Percentiles rank a stretch among this genome's conserved stretches.
Evolutionary conservation across 176 grass and related monocot species (phyloP).

Genomic region (Aegilops bicornis): DNA sequence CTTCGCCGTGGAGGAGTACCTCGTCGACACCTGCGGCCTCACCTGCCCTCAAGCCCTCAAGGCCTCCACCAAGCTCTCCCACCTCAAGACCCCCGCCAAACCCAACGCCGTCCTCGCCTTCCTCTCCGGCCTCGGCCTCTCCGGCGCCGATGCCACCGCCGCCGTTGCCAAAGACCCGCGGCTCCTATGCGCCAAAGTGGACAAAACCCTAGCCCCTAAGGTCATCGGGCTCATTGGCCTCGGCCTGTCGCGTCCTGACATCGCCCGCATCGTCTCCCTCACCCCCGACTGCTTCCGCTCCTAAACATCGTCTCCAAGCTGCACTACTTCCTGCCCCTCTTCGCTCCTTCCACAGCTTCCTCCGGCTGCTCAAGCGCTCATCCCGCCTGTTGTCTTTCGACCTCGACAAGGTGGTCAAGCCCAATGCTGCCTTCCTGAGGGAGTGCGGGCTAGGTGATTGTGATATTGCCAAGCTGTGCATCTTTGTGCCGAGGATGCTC

Average conservation of each 20-base stretch:
- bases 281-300: not conserved
- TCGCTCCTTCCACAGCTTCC: not conserved
- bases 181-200: constrained; percentile 12
- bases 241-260: not conserved
- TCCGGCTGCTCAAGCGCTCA: not conserved
- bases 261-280: not conserved
- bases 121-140: constrained; percentile 29
- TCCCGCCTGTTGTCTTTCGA: rapidly evolving
- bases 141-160: not conserved
- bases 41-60: no score
- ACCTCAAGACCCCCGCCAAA: constrained; percentile 29
- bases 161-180: not conserved
- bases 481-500: no score
- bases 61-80: not conserved
- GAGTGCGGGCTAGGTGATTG: no score
- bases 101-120: constrained; percentile 36
- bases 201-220: constrained; percentile 23
- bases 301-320: not conserved
- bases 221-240: not conserved
- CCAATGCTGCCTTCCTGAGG: no score
- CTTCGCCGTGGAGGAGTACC: no score
- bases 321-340: not conserved
- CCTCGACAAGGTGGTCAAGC: no score
- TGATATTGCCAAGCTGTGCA: no score
- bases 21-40: no score